Conservation (phyloP, 257 asterid genomes). For the Nicotiana paniculata region DNA sequence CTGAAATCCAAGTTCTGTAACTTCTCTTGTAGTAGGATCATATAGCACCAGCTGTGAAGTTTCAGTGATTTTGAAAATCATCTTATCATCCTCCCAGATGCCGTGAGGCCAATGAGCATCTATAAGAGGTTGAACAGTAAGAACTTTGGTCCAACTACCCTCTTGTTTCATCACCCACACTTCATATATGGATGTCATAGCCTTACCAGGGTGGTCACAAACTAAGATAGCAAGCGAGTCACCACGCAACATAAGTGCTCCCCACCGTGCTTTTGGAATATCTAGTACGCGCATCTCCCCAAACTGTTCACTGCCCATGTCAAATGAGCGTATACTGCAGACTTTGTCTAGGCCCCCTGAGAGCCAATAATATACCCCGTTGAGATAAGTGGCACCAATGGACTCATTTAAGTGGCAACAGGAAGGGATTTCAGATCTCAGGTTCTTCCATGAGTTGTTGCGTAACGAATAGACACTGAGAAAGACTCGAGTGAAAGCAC, state of each 20-base stretch:
- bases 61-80: not conserved
- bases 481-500: not conserved
- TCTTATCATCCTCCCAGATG: not conserved
- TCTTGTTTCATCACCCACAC: not conserved
- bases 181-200: not conserved
- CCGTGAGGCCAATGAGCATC: not conserved
- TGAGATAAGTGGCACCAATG: not conserved
- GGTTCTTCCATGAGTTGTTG: not conserved
- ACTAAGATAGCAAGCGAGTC: not conserved
- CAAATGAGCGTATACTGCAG: not conserved
- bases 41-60: not conserved
- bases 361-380: not conserved
- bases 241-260: not conserved
- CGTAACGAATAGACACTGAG: not conserved
- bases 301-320: not conserved
- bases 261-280: not conserved
- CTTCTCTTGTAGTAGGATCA: not conserved
- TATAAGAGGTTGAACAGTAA: not conserved
- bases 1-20: not conserved
- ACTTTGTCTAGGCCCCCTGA: not conserved
- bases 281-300: not conserved
- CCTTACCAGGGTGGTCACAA: not conserved
- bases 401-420: not conserved
- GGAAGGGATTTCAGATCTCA: not conserved
- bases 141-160: not conserved